Conservation (phyloP, 2,329 filamentous ascomycete species). For the Penicillium corylophilum region DNA sequence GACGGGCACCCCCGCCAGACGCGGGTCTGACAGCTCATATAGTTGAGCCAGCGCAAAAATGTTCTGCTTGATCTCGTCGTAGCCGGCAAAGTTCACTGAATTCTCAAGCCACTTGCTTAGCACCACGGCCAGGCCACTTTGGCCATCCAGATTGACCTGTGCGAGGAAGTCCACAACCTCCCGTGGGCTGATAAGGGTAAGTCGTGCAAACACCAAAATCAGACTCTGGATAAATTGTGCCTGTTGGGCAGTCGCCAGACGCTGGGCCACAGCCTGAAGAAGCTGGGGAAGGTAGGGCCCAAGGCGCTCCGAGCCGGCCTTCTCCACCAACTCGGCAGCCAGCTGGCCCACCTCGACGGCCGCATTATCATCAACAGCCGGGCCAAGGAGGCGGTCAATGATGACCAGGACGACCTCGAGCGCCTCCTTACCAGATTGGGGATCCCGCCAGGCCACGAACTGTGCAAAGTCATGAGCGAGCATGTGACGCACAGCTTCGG, state of each 20-base stretch:
- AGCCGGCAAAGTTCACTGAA: conserved; percentile 94
- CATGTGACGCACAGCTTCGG: conserved; percentile 83
- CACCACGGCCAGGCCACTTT: conserved; percentile 82
- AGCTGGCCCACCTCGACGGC: conserved; percentile 95
- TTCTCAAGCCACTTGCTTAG: conserved; percentile 96
- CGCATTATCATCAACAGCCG: conserved; percentile 83
- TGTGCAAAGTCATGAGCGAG: conserved; percentile 87
- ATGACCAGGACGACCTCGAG: conserved; percentile 87
- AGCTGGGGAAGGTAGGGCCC: conserved; percentile 88
- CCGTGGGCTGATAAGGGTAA: conserved; percentile 78
- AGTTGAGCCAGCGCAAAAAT: conserved; percentile 91
- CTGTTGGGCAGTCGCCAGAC: conserved; percentile 77
- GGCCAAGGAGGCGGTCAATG: conserved; percentile 83
- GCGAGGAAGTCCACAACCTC: conserved; percentile 92
- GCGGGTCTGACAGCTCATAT: conserved; percentile 80
- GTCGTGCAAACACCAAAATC: conserved; percentile 88
- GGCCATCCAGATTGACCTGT: conserved; percentile 73
- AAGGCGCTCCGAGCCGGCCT: conserved; percentile 85
- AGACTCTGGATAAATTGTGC: conserved; percentile 93
- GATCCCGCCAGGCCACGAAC: conserved; percentile 81
- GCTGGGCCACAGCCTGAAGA: conserved; percentile 80
- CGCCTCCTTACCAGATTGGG: conserved; percentile 72
- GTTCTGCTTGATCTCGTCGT: conserved; percentile 95
- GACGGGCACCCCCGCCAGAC: conserved; percentile 75
- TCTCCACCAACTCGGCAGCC: conserved; percentile 92